These are phyloP conservation scores for Triangularia verruculosa DNA, from an alignment of 2,329 filamentous ascomycete genomes.

Conservation along the genomic window DNA sequence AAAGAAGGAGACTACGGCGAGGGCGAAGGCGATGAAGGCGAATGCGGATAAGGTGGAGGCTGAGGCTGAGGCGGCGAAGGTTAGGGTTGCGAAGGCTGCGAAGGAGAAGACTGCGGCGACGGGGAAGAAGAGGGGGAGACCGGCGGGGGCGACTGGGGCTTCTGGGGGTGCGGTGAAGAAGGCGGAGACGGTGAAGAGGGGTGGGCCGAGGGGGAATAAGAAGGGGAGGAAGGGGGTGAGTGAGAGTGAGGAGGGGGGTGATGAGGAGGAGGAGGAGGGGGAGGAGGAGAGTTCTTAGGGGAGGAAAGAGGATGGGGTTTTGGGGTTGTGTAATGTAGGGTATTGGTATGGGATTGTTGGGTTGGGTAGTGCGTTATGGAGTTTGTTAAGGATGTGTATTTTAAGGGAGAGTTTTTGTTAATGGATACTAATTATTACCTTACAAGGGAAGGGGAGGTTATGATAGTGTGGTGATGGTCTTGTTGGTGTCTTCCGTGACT, in stretches of 20 bases:
- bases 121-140: conserved; percentile 13
- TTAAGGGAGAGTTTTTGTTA: background rate
- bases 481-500: background rate
- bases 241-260: conserved; percentile 2
- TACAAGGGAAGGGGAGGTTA: background rate
- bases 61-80: conserved; percentile 8
- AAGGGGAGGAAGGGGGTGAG: conserved; percentile 11
- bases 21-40: conserved; percentile 5
- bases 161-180: background rate
- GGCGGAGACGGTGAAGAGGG: conserved; percentile 6
- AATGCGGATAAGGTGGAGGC: conserved; percentile 6
- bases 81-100: background rate
- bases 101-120: conserved; percentile 6
- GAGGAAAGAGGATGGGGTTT: background rate
- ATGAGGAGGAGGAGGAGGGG: background rate
- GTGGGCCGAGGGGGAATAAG: background rate
- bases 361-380: background rate
- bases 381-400: background rate
- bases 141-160: background rate
- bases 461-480: background rate
- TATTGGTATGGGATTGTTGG: background rate
- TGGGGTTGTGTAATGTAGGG: background rate
- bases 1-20: conserved; percentile 1
- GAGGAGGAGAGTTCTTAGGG: background rate
- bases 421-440: background rate